These are phyloP conservation scores for Huntiella decipiens DNA, from an alignment of 2,329 filamentous ascomycete species.

Conservation along the genomic window DNA sequence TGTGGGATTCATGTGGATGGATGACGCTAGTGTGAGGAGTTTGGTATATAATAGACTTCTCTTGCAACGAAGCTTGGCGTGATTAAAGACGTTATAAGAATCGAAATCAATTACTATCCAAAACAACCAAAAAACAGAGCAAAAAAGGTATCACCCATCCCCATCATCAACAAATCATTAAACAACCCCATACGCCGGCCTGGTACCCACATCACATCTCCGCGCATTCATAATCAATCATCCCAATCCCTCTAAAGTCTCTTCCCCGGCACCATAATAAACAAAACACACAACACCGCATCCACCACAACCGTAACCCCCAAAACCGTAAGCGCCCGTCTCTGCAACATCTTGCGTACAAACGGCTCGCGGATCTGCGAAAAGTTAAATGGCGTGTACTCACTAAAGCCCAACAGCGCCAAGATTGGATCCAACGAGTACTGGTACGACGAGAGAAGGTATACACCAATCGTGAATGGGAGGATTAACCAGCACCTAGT, in stretches of 20 bases:
- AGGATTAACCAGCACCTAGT: slow-evolving; percentile 78
- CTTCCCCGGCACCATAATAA: slow-evolving; percentile 88
- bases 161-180: not conserved
- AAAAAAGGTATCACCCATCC: not conserved
- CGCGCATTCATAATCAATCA: too few species aligned
- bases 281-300: slow-evolving; percentile 67
- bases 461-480: slow-evolving; percentile 80
- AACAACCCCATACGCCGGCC: not conserved
- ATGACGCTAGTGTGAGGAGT: too few species aligned
- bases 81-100: not conserved
- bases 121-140: not conserved
- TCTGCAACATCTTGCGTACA: slow-evolving; percentile 66
- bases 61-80: too few species aligned
- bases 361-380: slow-evolving; percentile 77
- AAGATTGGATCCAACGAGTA: slow-evolving; percentile 88
- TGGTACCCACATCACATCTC: too few species aligned
- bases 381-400: slow-evolving; percentile 92
- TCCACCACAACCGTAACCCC: slow-evolving; percentile 57
- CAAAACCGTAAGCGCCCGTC: slow-evolving; percentile 66
- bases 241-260: slow-evolving; percentile 32
- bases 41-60: too few species aligned
- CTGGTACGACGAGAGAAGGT: slow-evolving; percentile 77
- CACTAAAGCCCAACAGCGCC: slow-evolving; percentile 74
- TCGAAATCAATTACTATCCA: not conserved
- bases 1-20: too few species aligned